phyloP scores from a whole-genome alignment of 306 rosid species.

The Coriaria nepalensis region DNA sequence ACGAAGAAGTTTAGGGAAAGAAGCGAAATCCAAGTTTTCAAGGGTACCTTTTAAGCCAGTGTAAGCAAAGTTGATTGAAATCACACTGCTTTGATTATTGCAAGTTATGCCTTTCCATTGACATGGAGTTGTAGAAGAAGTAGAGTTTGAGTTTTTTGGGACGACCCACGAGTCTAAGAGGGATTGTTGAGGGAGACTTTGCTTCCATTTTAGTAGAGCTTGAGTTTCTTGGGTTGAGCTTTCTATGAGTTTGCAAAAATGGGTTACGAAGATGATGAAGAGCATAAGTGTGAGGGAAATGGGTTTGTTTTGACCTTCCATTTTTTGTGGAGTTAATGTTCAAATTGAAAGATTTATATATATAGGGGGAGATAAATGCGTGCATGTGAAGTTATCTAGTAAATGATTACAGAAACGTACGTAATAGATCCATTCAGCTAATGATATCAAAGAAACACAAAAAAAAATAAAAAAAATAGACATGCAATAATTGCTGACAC shows the following conservation, averaged over 20 bases:
- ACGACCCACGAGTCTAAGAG: slow-evolving; percentile 28
- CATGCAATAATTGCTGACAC: slow-evolving; percentile 25
- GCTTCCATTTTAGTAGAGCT: slow-evolving; percentile 41
- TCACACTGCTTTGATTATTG: slow-evolving; percentile 20
- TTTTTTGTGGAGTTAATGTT: background rate
- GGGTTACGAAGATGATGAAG: background rate
- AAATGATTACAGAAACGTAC: too few relatives aligned
- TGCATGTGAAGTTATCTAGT: too few relatives aligned
- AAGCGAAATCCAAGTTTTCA: slow-evolving; percentile 29
- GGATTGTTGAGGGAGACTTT: slow-evolving; percentile 29
- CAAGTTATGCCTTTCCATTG: slow-evolving; percentile 42
- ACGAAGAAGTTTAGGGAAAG: slow-evolving; percentile 39
- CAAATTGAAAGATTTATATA: background rate
- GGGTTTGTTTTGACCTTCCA: background rate
- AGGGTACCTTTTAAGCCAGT: slow-evolving; percentile 43
- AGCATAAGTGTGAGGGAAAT: background rate
- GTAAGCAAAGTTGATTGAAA: slow-evolving; percentile 24
- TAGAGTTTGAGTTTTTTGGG: slow-evolving; percentile 7
- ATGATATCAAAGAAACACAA: too few relatives aligned
- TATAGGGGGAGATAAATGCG: too few relatives aligned
- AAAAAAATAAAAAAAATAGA: too few relatives aligned
- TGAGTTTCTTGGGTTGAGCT: slow-evolving; percentile 17
- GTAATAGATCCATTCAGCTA: too few relatives aligned
- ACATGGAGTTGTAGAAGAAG: slow-evolving; percentile 25
- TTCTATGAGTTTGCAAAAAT: background rate